These are phyloP conservation scores for Sicyos edulis DNA, from an alignment of 306 rosid species.

Conservation along the genomic window DNA sequence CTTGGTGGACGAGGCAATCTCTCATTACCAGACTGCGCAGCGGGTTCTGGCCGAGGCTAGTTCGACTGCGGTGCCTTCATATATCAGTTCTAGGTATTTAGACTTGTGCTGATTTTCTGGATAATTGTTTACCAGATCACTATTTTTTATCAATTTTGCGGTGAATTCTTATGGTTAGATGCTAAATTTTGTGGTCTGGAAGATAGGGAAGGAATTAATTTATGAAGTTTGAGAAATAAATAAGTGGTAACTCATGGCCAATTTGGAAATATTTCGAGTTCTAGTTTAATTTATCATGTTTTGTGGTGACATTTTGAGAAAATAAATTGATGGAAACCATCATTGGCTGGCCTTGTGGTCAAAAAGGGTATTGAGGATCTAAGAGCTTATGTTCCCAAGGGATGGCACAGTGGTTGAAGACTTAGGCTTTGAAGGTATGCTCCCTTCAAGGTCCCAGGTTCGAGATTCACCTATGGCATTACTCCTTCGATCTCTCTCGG, in stretches of 20 bases:
- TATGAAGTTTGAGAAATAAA: background rate
- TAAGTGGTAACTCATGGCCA: background rate
- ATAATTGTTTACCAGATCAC: background rate
- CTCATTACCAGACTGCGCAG: constrained; percentile 65
- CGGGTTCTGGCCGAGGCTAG: constrained; percentile 70
- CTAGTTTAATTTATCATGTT: background rate
- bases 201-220: background rate
- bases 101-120: background rate
- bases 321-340: background rate
- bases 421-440: too few relatives aligned
- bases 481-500: too few relatives aligned
- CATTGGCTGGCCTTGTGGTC: too few relatives aligned
- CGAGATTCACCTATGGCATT: too few relatives aligned
- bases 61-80: constrained; percentile 74
- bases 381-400: too few relatives aligned
- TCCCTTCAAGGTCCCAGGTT: too few relatives aligned
- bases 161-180: background rate
- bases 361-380: too few relatives aligned
- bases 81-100: constrained; percentile 53
- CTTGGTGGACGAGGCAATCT: constrained; percentile 65
- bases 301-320: constrained; percentile 2
- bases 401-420: too few relatives aligned
- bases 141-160: background rate
- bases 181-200: background rate
- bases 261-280: background rate